phyloP scores from a whole-genome alignment of 192 early-diverging fungal genomes.

The Rhizophagus clarus region DNA sequence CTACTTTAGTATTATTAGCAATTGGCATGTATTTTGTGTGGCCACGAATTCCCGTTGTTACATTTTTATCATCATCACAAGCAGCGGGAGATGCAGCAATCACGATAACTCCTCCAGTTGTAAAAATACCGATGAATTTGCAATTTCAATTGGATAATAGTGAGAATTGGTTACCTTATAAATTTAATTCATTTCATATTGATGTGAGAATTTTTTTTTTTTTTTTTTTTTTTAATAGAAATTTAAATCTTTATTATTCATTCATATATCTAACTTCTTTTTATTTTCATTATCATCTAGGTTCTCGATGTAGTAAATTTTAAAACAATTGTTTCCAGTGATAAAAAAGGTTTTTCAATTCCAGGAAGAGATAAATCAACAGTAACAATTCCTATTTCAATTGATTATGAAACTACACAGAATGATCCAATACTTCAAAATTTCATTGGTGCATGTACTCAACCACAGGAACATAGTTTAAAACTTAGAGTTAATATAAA shows the following conservation, averaged over 20 bases:
- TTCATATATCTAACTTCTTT: background rate
- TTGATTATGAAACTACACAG: background rate
- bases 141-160: background rate
- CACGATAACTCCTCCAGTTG: background rate
- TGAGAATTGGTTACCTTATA: slow-evolving; percentile 17
- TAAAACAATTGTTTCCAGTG: background rate
- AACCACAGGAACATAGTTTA: background rate
- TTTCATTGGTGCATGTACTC: slow-evolving; percentile 8
- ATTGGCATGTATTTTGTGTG: slow-evolving; percentile 13
- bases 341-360: slow-evolving; percentile 1
- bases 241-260: background rate
- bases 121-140: background rate
- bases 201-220: background rate
- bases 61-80: background rate
- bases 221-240: background rate
- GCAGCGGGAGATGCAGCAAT: background rate
- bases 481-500: background rate
- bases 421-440: slow-evolving; percentile 7
- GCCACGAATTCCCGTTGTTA: slow-evolving; percentile 6
- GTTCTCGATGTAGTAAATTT: background rate
- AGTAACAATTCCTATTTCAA: background rate
- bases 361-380: background rate
- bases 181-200: background rate
- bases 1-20: background rate
- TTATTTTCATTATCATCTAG: background rate